These are phyloP conservation scores for Ulvella scutata DNA, from an alignment of 139 green algal species.

Conservation along the genomic window DNA sequence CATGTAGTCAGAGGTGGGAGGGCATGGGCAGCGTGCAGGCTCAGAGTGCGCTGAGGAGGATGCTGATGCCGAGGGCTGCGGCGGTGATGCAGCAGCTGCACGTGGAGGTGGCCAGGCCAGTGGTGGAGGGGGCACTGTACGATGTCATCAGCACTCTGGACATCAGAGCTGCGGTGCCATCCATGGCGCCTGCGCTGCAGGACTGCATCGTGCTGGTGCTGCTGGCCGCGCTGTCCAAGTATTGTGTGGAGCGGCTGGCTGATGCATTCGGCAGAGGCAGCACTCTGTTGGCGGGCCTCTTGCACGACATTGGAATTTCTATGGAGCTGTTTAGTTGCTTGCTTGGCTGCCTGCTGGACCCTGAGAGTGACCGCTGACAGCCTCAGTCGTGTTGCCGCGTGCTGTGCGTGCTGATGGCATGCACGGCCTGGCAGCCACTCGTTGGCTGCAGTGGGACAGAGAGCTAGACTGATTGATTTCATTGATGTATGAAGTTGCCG, in stretches of 20 bases:
- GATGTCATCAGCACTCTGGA: background rate
- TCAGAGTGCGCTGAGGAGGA: background rate
- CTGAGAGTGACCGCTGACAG: no score
- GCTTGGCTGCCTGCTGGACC: background rate
- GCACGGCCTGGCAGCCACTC: no score
- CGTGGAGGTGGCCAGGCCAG: background rate
- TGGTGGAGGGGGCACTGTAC: background rate
- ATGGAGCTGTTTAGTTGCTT: background rate
- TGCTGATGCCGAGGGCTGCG: background rate
- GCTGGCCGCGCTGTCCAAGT: background rate
- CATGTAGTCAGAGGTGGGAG: no score
- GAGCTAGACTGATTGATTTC: no score
- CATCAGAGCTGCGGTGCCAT: background rate
- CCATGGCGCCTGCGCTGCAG: background rate
- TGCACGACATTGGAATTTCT: background rate
- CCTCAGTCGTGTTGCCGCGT: no score
- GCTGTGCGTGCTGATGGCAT: no score
- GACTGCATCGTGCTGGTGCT: background rate
- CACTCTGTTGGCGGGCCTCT: background rate
- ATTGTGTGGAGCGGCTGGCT: background rate
- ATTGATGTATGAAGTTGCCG: no score
- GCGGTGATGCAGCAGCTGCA: background rate
- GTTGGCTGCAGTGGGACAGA: no score
- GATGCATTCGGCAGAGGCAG: background rate
- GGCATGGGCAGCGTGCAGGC: background rate